These are phyloP conservation scores for Fusarium subtropicale DNA, from an alignment of 2,329 filamentous ascomycete species.

Conservation along the genomic window DNA sequence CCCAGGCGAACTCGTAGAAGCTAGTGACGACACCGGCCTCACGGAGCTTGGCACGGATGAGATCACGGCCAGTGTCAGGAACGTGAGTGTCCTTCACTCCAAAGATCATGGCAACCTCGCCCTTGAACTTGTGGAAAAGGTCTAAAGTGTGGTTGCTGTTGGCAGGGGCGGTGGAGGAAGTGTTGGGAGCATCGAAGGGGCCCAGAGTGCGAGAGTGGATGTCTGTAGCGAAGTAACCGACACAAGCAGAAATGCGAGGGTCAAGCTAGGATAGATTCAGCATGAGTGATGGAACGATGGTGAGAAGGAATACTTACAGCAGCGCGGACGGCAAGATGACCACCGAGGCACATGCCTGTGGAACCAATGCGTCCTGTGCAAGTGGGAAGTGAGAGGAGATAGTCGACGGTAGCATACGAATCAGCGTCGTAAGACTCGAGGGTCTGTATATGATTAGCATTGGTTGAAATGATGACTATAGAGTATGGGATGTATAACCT, in stretches of 20 bases:
- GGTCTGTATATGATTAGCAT: constrained; percentile 62
- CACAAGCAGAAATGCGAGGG: constrained; percentile 77
- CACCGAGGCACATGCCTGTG: constrained; percentile 93
- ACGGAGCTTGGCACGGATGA: constrained; percentile 84
- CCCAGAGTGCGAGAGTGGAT: constrained; percentile 85
- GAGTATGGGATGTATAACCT: constrained; percentile 60
- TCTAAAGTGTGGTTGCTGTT: constrained; percentile 65
- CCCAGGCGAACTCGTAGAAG: constrained; percentile 93
- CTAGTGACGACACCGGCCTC: constrained; percentile 79
- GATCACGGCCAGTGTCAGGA: constrained; percentile 81
- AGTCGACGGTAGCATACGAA: constrained; percentile 73
- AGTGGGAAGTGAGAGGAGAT: constrained; percentile 77
- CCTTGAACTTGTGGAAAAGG: constrained; percentile 73
- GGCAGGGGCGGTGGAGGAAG: constrained; percentile 53
- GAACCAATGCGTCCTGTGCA: constrained; percentile 83
- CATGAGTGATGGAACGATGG: not conserved
- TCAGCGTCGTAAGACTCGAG: constrained; percentile 89
- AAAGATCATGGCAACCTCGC: constrained; percentile 91
- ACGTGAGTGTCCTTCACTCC: constrained; percentile 93
- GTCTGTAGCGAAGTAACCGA: constrained; percentile 94
- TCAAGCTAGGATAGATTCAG: constrained; percentile 67
- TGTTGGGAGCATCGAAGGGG: constrained; percentile 62
- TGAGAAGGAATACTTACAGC: constrained; percentile 55
- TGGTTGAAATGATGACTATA: not conserved
- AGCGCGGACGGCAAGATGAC: constrained; percentile 78